Conservation (phyloP, 192 early-diverging fungal genomes). For the Coemansia sp. region DNA sequence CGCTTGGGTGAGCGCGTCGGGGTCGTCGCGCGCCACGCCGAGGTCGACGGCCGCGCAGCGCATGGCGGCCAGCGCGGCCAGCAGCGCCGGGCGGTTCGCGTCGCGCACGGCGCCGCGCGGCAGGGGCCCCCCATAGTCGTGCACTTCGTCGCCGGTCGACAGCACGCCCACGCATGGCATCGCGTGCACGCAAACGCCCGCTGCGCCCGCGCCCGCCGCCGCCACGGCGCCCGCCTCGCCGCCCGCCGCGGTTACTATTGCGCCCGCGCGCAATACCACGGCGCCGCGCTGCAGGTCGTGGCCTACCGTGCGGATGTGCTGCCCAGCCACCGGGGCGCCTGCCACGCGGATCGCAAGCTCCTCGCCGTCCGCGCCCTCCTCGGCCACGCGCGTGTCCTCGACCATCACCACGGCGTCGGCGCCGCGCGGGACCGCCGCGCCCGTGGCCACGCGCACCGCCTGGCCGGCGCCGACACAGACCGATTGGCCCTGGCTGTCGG, state of each 20-base stretch:
- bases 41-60: slow-evolving; percentile 69
- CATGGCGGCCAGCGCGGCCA: slow-evolving; percentile 56
- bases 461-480: slow-evolving; percentile 54
- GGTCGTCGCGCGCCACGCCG: slow-evolving; percentile 70
- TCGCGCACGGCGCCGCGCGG: slow-evolving; percentile 70
- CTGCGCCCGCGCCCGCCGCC: slow-evolving; percentile 64
- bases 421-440: slow-evolving; percentile 76
- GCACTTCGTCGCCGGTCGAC: slow-evolving; percentile 87
- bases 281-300: slow-evolving; percentile 64
- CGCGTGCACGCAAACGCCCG: slow-evolving; percentile 49
- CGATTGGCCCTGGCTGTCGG: not conserved
- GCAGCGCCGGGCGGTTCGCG: slow-evolving; percentile 76
- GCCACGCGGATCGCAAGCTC: slow-evolving; percentile 34
- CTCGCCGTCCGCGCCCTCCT: slow-evolving; percentile 52
- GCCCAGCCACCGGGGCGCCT: slow-evolving; percentile 24
- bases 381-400: slow-evolving; percentile 76
- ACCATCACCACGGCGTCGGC: slow-evolving; percentile 95
- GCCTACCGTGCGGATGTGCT: slow-evolving; percentile 81
- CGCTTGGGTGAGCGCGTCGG: slow-evolving; percentile 50
- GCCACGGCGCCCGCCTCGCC: slow-evolving; percentile 83
- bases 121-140: slow-evolving; percentile 46
- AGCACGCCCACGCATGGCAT: slow-evolving; percentile 74
- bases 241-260: slow-evolving; percentile 61
- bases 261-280: slow-evolving; percentile 56
- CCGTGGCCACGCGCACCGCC: slow-evolving; percentile 79